A percentile compares a stretch with the other conserved stretches of the same genome.
phyloP scores from a whole-genome alignment of 345 rosid species.

The Dovyalis caffra region DNA sequence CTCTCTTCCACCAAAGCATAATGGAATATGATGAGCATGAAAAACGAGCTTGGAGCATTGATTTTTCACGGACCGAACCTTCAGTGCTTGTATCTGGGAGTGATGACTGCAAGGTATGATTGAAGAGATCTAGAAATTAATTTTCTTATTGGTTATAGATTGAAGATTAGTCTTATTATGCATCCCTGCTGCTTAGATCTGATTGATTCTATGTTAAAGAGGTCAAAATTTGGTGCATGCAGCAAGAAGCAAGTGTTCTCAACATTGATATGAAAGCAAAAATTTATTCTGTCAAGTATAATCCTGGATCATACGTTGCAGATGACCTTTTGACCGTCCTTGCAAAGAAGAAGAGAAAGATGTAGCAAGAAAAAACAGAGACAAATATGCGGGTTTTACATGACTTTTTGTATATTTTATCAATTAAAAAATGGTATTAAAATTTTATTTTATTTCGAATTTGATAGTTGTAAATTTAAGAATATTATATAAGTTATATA shows the following conservation, averaged over 20 bases:
- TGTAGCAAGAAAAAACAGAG: conserved; percentile 44
- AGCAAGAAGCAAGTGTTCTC: conserved; percentile 79
- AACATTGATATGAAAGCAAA: conserved; percentile 94
- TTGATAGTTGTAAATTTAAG: too few relatives aligned
- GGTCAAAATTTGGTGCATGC: conserved; percentile 95
- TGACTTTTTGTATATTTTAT: conserved; percentile 44
- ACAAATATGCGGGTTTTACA: conserved; percentile 37
- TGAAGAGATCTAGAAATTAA: conserved; percentile 4
- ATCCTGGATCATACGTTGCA: conserved; percentile 94
- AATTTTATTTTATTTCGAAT: too few relatives aligned
- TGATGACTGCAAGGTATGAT: conserved; percentile 81
- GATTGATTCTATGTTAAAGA: conserved; percentile 25
- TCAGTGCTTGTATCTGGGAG: conserved; percentile 95
- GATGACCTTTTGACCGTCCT: conserved; percentile 38
- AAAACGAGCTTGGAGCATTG: conserved; percentile 97
- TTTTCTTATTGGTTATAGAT: background rate
- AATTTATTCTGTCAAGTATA: conserved; percentile 87
- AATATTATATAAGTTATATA: too few relatives aligned
- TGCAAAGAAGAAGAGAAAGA: conserved; percentile 37
- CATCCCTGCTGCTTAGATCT: conserved; percentile 14
- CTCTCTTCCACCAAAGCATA: conserved; percentile 49
- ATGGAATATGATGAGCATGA: conserved; percentile 97
- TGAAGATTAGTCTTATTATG: background rate
- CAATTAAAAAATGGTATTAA: too few relatives aligned
- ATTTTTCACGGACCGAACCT: conserved; percentile 81